Conservation (phyloP, 1,284 basidiomycete species). For the Cutaneotrichosporon cavernicola region DNA sequence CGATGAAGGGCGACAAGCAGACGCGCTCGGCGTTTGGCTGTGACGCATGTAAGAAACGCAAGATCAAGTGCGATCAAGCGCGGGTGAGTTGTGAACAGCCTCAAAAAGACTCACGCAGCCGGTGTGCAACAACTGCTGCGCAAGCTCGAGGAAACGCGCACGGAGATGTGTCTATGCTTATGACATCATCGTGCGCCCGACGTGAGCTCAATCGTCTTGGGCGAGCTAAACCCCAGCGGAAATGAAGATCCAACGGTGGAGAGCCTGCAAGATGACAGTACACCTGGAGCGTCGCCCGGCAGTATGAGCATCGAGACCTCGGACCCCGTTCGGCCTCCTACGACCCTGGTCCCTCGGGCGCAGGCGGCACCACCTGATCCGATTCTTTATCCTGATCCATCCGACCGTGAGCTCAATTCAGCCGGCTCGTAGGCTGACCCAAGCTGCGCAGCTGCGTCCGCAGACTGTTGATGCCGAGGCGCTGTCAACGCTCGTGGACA, state of each 20-base stretch:
- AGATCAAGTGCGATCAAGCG: constrained; percentile 23
- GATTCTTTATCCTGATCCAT: not conserved
- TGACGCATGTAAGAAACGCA: constrained; percentile 21
- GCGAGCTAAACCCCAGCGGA: not conserved
- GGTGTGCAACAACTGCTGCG: constrained; percentile 20
- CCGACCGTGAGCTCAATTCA: not conserved
- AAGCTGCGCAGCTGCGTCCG: not conserved
- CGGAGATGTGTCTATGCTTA: constrained; percentile 21
- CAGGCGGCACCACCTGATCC: not conserved
- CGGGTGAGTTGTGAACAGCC: constrained; percentile 5
- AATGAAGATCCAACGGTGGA: not conserved
- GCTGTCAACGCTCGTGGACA: constrained; percentile 9
- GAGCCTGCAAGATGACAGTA: not conserved
- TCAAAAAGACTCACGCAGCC: constrained; percentile 9
- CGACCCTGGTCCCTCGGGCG: not conserved
- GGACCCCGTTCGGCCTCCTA: not conserved
- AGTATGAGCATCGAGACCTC: not conserved
- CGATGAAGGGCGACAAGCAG: constrained; percentile 2
- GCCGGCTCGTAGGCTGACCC: not conserved
- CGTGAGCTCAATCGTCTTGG: not conserved
- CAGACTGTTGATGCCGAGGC: constrained; percentile 5
- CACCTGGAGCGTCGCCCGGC: not conserved
- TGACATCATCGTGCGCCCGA: constrained; percentile 12
- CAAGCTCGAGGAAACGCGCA: constrained; percentile 14
- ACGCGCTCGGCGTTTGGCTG: constrained; percentile 22